phyloP scores from a whole-genome alignment of 148 eudicot species.

The Rhododendron henanense region DNA sequence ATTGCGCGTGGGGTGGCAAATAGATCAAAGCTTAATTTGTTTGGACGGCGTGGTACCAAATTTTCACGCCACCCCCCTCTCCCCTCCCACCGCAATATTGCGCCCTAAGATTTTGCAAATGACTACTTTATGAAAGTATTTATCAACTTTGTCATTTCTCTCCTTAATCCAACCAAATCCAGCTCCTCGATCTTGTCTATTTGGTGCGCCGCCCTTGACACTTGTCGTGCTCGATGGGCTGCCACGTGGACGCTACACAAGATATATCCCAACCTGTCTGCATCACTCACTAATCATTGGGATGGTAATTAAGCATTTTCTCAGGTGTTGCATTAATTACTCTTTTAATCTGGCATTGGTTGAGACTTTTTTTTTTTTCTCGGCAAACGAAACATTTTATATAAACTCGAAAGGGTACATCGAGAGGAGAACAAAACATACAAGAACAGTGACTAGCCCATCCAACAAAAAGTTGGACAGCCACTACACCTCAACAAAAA shows the following conservation, averaged over 20 bases:
- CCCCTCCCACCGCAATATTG: slow-evolving; percentile 33
- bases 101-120: slow-evolving; percentile 16
- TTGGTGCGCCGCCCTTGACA: slow-evolving; percentile 73
- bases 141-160: neutral
- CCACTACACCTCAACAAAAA: too few species aligned
- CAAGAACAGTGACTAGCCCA: too few species aligned
- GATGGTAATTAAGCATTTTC: slow-evolving; percentile 12
- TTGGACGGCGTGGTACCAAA: slow-evolving; percentile 73
- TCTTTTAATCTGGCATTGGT: neutral
- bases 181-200: slow-evolving; percentile 27
- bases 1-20: slow-evolving; percentile 79
- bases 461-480: too few species aligned
- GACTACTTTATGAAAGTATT: neutral
- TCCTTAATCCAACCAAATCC: slow-evolving; percentile 14
- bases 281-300: slow-evolving; percentile 33
- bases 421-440: too few species aligned
- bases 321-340: slow-evolving; percentile 6
- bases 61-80: slow-evolving; percentile 65
- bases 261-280: slow-evolving; percentile 19
- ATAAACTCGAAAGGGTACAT: too few species aligned
- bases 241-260: slow-evolving; percentile 9
- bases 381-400: too few species aligned
- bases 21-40: slow-evolving; percentile 28
- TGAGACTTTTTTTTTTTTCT: too few species aligned
- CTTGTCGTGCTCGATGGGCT: slow-evolving; percentile 16